These are phyloP conservation scores for Dendrobium officinale DNA, from an alignment of 106 monocot genomes.

Conservation along the genomic window DNA sequence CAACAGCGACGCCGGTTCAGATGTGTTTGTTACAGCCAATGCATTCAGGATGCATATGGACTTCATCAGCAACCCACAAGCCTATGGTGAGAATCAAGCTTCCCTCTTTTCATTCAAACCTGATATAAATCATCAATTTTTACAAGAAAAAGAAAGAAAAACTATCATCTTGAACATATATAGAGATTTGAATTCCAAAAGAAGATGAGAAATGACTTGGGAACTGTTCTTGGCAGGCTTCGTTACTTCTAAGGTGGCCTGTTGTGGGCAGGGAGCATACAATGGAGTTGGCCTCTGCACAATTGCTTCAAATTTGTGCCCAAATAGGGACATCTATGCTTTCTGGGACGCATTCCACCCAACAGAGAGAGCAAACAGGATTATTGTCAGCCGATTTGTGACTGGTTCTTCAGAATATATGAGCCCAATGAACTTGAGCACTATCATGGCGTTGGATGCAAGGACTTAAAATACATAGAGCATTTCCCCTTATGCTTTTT, in stretches of 20 bases:
- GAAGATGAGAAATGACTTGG: neutral
- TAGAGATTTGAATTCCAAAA: neutral
- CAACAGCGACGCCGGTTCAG: conserved; percentile 23
- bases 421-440: conserved; percentile 69
- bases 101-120: too few relatives aligned
- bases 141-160: too few relatives aligned
- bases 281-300: conserved; percentile 81
- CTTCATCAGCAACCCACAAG: conserved; percentile 27
- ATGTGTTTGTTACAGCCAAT: conserved; percentile 35
- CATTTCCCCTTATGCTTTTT: neutral
- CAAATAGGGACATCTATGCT: conserved; percentile 35
- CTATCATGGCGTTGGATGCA: conserved; percentile 55
- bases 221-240: conserved; percentile 35
- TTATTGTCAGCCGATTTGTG: conserved; percentile 59
- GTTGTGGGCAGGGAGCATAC: conserved; percentile 81
- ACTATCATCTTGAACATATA: too few relatives aligned
- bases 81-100: conserved; percentile 8
- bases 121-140: too few relatives aligned
- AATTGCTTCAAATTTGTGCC: conserved; percentile 45
- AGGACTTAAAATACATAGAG: conserved; percentile 9
- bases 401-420: conserved; percentile 39
- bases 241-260: conserved; percentile 60
- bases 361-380: conserved; percentile 56
- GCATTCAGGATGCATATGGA: conserved; percentile 34
- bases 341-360: conserved; percentile 88